These are phyloP conservation scores for Vigna trinervia DNA, from an alignment of 306 rosid genomes.

Conservation along the genomic window DNA sequence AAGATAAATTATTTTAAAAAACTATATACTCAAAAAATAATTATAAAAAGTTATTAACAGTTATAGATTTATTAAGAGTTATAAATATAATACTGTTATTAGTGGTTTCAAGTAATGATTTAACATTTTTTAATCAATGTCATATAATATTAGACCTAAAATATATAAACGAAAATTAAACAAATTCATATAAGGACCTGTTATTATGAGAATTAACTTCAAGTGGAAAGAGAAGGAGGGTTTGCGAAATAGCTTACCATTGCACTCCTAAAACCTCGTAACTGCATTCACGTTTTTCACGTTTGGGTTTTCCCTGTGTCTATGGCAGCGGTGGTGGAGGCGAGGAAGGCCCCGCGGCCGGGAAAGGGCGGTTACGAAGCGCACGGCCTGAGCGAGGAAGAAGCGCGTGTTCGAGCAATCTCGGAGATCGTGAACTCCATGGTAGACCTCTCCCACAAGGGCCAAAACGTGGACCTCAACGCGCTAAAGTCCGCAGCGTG, in stretches of 20 bases:
- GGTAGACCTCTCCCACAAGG: constrained; percentile 89
- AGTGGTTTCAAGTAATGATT: too few relatives aligned
- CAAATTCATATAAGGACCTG: too few relatives aligned
- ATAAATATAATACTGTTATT: too few relatives aligned
- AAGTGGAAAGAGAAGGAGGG: background rate
- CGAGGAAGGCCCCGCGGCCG: constrained; percentile 75
- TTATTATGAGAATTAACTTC: too few relatives aligned
- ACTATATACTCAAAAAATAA: too few relatives aligned
- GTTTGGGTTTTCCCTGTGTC: background rate
- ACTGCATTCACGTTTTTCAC: background rate
- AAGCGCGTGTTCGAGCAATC: constrained; percentile 92
- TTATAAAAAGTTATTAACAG: too few relatives aligned
- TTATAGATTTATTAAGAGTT: too few relatives aligned
- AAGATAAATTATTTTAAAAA: too few relatives aligned
- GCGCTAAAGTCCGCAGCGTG: constrained; percentile 90
- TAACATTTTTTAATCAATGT: too few relatives aligned
- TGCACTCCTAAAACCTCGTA: background rate
- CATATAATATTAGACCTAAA: too few relatives aligned
- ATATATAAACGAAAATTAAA: too few relatives aligned
- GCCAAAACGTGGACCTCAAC: constrained; percentile 87
- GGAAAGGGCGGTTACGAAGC: constrained; percentile 88
- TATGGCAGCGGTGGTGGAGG: constrained; percentile 58
- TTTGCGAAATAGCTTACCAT: background rate
- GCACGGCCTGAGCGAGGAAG: constrained; percentile 88
- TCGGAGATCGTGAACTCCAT: constrained; percentile 90